A percentile compares a stretch with the other conserved stretches of the same genome.
Evolutionary conservation across 228 moss, liverwort and hornwort genomes (phyloP).

Genomic region (Sphagnum magellanicum): DNA sequence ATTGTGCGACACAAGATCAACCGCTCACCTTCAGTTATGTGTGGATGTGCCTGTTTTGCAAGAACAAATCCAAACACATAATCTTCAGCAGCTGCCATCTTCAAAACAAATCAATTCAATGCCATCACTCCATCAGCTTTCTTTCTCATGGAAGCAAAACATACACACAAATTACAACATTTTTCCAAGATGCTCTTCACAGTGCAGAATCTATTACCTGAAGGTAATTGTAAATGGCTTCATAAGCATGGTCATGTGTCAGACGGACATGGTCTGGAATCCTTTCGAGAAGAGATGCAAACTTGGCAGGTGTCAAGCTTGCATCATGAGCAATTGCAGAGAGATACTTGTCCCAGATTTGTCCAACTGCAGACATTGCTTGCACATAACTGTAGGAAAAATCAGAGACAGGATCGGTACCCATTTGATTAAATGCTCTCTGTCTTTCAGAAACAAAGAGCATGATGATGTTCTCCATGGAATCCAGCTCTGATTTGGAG

Average conservation of each 20-base stretch:
- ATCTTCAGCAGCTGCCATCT: no score
- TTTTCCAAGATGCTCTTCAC: no score
- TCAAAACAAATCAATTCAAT: no score
- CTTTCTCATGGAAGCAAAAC: no score
- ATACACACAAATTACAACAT: no score
- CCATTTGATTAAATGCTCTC: constrained; percentile 37
- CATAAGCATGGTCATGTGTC: constrained; percentile 70
- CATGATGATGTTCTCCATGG: constrained; percentile 68
- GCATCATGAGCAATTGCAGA: constrained; percentile 50
- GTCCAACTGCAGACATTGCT: constrained; percentile 57
- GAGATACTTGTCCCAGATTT: constrained; percentile 85
- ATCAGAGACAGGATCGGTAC: constrained; percentile 11
- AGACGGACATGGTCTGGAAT: constrained; percentile 71
- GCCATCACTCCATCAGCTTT: no score
- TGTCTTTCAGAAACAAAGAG: constrained; percentile 61
- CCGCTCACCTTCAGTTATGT: constrained; percentile 47
- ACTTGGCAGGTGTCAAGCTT: constrained; percentile 39
- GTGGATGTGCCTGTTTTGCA: constrained; percentile 56
- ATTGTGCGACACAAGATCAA: constrained; percentile 55
- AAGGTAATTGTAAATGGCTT: constrained; percentile 65
- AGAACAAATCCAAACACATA: no score
- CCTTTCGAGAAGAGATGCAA: constrained; percentile 58
- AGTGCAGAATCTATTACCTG: constrained; percentile 29
- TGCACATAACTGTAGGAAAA: constrained; percentile 25
- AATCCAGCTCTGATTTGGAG: constrained; percentile 42